These are phyloP conservation scores for Prunus yedoensis DNA, from an alignment of 331 rosid species.

Conservation along the genomic window DNA sequence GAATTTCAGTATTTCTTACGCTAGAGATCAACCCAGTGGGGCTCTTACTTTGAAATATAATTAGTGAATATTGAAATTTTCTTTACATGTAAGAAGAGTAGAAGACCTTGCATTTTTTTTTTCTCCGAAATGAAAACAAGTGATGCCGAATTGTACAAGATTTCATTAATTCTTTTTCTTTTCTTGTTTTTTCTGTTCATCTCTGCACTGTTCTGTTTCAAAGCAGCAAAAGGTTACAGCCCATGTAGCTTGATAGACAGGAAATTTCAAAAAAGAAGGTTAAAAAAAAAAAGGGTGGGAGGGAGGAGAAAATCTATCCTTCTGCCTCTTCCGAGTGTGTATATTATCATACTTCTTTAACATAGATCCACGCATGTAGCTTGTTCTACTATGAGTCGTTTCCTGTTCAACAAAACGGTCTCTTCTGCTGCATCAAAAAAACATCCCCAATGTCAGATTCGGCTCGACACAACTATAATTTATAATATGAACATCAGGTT, in stretches of 20 bases:
- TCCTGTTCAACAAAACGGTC: constrained; percentile 20
- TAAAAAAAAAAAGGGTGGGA: not conserved
- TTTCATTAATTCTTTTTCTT: constrained; percentile 5
- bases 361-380: not conserved
- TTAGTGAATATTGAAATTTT: too few relatives aligned
- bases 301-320: not conserved
- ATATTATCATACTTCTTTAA: constrained; percentile 1
- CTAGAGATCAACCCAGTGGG: too few relatives aligned
- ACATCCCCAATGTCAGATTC: not conserved
- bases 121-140: not conserved
- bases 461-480: not conserved
- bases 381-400: not conserved
- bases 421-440: constrained; percentile 31
- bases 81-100: not conserved
- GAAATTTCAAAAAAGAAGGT: not conserved
- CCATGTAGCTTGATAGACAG: not conserved
- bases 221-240: constrained; percentile 8
- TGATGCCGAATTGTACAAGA: constrained; percentile 6
- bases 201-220: constrained; percentile 13
- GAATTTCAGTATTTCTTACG: too few relatives aligned
- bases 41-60: too few relatives aligned
- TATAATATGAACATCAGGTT: not conserved
- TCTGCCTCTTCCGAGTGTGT: constrained; percentile 7
- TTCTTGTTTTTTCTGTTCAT: not conserved
- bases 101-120: not conserved